Base-by-base conservation (phyloP, 805 yeast species). In the Wickerhamomyces strasburgensis region DNA sequence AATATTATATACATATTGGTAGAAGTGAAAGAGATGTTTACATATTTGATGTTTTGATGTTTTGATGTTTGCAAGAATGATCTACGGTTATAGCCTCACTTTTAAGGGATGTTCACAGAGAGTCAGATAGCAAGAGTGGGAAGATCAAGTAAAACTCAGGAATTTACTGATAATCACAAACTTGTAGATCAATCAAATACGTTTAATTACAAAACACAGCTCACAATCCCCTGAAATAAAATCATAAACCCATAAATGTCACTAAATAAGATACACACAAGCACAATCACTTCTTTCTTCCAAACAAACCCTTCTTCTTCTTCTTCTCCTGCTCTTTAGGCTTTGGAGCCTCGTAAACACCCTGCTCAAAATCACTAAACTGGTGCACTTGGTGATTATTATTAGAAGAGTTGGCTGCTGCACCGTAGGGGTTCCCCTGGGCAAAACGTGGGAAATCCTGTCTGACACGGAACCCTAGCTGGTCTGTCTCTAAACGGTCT, bases 381-480 rank as follows among this genome's bases (percentile, higher is more conserved):
- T 58, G 50, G 48, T 46, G 48, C 36, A 53, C 48, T 30, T 60
- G 60, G 48, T 54, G 29, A n/a, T 19, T 10, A 16, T 24, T 14
- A 41, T 57, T 38, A 2, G 43, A 52, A 60, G 56, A 43, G 50
- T 30, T 46, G 46, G 32, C 48, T 45, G 29, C 48, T 43, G 31
- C 39, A 34, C 58, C 62, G 42, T 64, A 60, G 17, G 67, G 64
- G 42, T 64, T 63, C 1, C 44, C 44, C 35, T 62, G 59, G 34
- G 68, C 64, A 47, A 68, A 73, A 57, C 65, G 63, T 25, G 77
- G 82, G 74, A 83, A 87, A 60, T 76, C 67, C 47, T 84, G 73
- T 66, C 97, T 77, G 8, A 86, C 85, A 37, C 84, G 78, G 82
- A 94, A 89, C 13, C 97, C 98, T 30, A 83, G 71, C 14, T 76